Percentiles rank a stretch among this genome's conserved stretches.
Conservation (phyloP, 2,329 filamentous ascomycete species). For the Aspergillus versicolor region DNA sequence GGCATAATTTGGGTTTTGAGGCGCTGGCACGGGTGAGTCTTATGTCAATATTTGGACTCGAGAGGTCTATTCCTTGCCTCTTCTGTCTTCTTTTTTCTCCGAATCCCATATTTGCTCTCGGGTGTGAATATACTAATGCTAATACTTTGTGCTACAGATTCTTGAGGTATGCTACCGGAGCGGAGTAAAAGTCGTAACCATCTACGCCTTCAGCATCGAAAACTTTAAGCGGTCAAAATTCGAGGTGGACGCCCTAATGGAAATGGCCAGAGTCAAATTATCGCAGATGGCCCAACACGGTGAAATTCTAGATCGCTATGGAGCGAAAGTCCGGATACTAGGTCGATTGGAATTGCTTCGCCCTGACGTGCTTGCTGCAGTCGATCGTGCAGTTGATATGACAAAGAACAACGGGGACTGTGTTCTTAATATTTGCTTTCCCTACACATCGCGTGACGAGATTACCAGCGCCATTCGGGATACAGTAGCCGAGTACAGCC, state of each 20-base stretch:
- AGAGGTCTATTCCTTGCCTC: not conserved
- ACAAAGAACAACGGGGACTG: slow-evolving; percentile 82
- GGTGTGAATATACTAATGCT: slow-evolving; percentile 3
- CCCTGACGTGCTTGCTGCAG: slow-evolving; percentile 81
- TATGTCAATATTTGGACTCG: not conserved
- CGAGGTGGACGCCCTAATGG: slow-evolving; percentile 95
- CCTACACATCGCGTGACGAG: slow-evolving; percentile 93
- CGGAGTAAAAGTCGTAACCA: slow-evolving; percentile 92
- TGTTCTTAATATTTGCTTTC: slow-evolving; percentile 92
- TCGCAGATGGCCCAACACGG: slow-evolving; percentile 90
- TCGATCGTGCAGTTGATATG: slow-evolving; percentile 81
- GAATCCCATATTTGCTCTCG: not conserved
- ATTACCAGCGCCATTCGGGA: slow-evolving; percentile 86
- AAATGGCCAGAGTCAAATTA: slow-evolving; percentile 94
- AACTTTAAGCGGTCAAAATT: slow-evolving; percentile 97
- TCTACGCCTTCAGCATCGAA: slow-evolving; percentile 98
- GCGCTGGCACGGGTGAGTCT: slow-evolving; percentile 75
- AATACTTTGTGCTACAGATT: slow-evolving; percentile 54
- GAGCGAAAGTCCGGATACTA: slow-evolving; percentile 79
- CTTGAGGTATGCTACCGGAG: slow-evolving; percentile 98
- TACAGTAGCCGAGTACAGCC: slow-evolving; percentile 83
- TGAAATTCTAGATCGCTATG: slow-evolving; percentile 88
- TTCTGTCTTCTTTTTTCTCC: not conserved
- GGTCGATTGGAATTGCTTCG: slow-evolving; percentile 82
- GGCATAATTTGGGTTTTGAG: slow-evolving; percentile 94